Conservation (phyloP, 2,329 filamentous ascomycete species). For the Ophiostoma ips region DNA sequence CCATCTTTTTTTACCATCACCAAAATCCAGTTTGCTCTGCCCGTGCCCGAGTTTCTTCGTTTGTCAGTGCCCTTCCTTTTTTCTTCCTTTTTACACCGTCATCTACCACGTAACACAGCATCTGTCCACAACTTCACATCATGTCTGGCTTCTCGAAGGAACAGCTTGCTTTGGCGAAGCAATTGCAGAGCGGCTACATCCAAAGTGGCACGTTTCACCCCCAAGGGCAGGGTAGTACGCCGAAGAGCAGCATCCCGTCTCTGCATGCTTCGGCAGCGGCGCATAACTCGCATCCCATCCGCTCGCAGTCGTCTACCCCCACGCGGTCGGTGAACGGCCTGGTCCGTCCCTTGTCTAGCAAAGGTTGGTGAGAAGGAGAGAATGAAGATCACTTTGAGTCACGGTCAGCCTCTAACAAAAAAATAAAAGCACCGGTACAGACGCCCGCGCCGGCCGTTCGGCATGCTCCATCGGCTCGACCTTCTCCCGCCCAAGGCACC, state of each 20-base stretch:
- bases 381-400: no score
- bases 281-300: not conserved
- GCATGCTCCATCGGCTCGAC: no score
- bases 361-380: not conserved
- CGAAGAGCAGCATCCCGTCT: not conserved
- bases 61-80: not conserved
- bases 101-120: no score
- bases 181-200: slow-evolving; percentile 7
- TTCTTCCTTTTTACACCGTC: no score
- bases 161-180: slow-evolving; percentile 11
- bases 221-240: not conserved
- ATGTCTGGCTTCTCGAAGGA: slow-evolving; percentile 3
- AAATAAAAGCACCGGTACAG: no score
- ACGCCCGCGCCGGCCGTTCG: no score
- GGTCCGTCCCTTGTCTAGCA: slow-evolving; percentile 4
- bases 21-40: no score
- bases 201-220: slow-evolving; percentile 7
- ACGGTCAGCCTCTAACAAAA: not conserved
- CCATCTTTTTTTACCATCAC: not conserved
- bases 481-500: no score
- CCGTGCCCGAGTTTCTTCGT: no score
- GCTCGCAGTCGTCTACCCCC: not conserved
- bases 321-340: slow-evolving; percentile 1
- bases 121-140: no score
- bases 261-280: not conserved